phyloP scores from a whole-genome alignment of 2,329 filamentous ascomycete genomes.

The Penicillium sumatraense region DNA sequence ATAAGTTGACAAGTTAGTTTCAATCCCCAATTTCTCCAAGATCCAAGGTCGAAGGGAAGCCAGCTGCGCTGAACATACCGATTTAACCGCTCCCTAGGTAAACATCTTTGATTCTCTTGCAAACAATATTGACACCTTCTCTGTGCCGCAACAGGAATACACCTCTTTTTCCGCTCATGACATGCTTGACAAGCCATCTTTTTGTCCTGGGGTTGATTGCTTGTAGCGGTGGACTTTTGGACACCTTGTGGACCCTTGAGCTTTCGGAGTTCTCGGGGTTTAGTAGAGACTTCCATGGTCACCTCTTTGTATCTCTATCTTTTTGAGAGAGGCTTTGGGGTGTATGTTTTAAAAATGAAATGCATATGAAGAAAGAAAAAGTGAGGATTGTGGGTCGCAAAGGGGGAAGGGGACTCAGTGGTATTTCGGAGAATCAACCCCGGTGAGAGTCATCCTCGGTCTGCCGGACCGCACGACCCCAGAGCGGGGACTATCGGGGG shows the following conservation, averaged over 20 bases:
- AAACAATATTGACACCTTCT: conserved; percentile 10
- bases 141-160: conserved; percentile 2
- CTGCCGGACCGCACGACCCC: neutral
- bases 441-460: neutral
- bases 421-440: neutral
- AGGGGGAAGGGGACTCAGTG: neutral
- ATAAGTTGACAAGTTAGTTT: neutral
- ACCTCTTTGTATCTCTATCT: neutral
- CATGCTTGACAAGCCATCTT: conserved; percentile 11
- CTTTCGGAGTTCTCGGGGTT: neutral
- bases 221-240: conserved; percentile 10
- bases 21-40: neutral
- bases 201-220: neutral
- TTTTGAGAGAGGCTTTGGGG: too few species aligned
- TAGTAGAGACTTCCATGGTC: neutral
- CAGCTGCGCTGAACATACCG: conserved; percentile 3
- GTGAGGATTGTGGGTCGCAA: too few species aligned
- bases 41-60: neutral
- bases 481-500: neutral
- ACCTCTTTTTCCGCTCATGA: conserved; percentile 13
- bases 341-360: too few species aligned
- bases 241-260: conserved; percentile 2
- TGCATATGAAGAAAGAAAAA: too few species aligned
- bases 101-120: conserved; percentile 6
- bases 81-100: conserved; percentile 7